Evolutionary conservation across 352 stramenopile species (phyloP).

Genomic region (Phytophthora melonis): DNA sequence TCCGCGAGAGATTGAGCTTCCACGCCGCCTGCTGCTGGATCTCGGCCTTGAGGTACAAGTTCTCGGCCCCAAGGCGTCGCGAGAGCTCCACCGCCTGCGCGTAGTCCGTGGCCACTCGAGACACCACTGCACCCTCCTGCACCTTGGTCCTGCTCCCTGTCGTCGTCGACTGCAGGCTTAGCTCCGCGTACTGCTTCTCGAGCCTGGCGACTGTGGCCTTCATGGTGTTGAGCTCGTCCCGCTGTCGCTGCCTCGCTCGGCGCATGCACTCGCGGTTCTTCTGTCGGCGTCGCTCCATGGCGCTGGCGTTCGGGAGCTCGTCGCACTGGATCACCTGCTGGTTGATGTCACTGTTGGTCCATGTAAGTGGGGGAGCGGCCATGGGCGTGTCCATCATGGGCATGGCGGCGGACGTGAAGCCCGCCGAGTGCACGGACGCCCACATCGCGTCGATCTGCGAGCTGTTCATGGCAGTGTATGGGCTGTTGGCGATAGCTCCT

Average conservation of each 20-base stretch:
- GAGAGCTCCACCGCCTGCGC: constrained; percentile 34
- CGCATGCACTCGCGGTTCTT: constrained; percentile 63
- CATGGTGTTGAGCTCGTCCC: constrained; percentile 44
- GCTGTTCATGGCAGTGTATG: constrained; percentile 8
- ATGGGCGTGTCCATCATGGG: constrained; percentile 27
- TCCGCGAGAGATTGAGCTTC: constrained; percentile 40
- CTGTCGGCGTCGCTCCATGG: constrained; percentile 43
- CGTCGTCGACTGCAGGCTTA: constrained; percentile 36
- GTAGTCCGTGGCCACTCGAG: constrained; percentile 17
- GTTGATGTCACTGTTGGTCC: not conserved
- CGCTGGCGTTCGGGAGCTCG: constrained; percentile 29
- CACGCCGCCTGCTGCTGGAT: constrained; percentile 48
- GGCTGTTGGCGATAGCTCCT: not conserved
- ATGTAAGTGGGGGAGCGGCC: not conserved
- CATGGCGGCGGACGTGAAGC: not conserved
- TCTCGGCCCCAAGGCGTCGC: constrained; percentile 48
- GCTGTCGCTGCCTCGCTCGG: constrained; percentile 44
- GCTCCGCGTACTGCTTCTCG: constrained; percentile 44
- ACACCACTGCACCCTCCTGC: not conserved
- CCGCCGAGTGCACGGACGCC: not conserved
- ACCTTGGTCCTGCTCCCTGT: not conserved
- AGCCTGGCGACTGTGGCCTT: constrained; percentile 44
- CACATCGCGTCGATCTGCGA: constrained; percentile 2
- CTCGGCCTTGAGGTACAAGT: constrained; percentile 47
- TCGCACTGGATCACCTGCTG: constrained; percentile 26